Evolutionary conservation across 805 yeast genomes (phyloP), one percentile per base, ranked within the genome.

Genomic region (Saccharomycopsis sp.): DNA sequence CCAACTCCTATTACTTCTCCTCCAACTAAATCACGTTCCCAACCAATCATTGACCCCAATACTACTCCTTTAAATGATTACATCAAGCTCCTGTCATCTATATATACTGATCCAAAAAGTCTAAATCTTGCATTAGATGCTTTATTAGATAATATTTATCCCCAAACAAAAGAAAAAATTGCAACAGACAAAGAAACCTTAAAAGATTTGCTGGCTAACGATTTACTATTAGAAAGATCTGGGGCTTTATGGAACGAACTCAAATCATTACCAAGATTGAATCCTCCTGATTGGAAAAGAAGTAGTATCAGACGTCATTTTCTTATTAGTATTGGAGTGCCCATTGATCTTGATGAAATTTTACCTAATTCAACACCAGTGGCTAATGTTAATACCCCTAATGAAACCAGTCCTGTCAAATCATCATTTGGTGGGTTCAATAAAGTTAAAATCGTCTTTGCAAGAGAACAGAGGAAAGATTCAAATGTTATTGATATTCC

Each of bases 211-310:
- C n/a, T n/a, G n/a, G n/a, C 36, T n/a, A 17, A 18, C 18, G 36
- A 23, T 13, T 32, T 18, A 6, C 29, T 38, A 10, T 21, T 32
- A 12, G 37, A 25, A 18, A 44, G 70, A 18, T 63, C 73, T 1
- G 42, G 50, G 9, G 59, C 60, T 27, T 58, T 74, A 9, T 67
- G 71, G 59, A 57, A 59, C 17, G 67, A 67, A 40, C 57, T 79
- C n/a, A 62, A 73, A 2, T 61, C 62, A 8, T 41, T 64, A 13
- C 74, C 76, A 0, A 65, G 67, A 36, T 56, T 74, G 26, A 67
- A 67, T 21, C 81, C 79, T 1, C 68, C 77, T 14, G 77, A 76
- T 44, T 85, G 94, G 94, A 70, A 69, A 32, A 68, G 68, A 40
- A 78, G 83, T 53, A 64, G 75, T 15, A 67, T 81, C 19, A 70